Conservation (phyloP, 768 basidiomycete genomes). For the Chalciporus piperatus region DNA sequence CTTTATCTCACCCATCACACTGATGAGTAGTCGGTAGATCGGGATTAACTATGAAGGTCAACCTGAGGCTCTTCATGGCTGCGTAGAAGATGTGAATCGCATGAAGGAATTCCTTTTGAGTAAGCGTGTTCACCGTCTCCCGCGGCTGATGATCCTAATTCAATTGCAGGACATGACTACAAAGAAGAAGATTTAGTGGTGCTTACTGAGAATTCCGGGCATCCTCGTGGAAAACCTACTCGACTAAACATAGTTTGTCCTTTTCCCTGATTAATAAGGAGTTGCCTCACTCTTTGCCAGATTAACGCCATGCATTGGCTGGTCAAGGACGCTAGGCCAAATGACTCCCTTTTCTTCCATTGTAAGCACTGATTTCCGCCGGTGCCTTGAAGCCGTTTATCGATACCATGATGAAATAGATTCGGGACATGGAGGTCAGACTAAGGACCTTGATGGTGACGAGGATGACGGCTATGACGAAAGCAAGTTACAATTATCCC, state of each 20-base stretch:
- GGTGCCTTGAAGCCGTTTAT: background rate
- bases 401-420: conserved; percentile 40
- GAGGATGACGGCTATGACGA: conserved; percentile 85
- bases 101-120: conserved; percentile 73
- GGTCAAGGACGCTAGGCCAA: conserved; percentile 70
- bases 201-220: conserved; percentile 71
- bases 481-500: conserved; percentile 36
- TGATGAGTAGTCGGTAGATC: conserved; percentile 48
- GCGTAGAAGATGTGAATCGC: conserved; percentile 89
- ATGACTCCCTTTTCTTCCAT: conserved; percentile 90
- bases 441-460: conserved; percentile 77
- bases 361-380: conserved; percentile 43
- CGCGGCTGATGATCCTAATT: background rate
- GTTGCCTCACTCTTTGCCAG: conserved; percentile 30
- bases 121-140: conserved; percentile 32
- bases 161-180: conserved; percentile 46
- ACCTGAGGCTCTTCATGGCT: conserved; percentile 68
- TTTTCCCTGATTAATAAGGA: background rate
- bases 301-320: conserved; percentile 89
- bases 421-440: conserved; percentile 94
- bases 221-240: conserved; percentile 70
- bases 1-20: background rate
- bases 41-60: conserved; percentile 86
- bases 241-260: conserved; percentile 71
- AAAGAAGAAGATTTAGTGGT: conserved; percentile 78